Evolutionary conservation across 495 filamentous ascomycete species (phyloP), one percentile per base, ranked within the genome.

Genomic region (Penicillium macrosclerotiorum): DNA sequence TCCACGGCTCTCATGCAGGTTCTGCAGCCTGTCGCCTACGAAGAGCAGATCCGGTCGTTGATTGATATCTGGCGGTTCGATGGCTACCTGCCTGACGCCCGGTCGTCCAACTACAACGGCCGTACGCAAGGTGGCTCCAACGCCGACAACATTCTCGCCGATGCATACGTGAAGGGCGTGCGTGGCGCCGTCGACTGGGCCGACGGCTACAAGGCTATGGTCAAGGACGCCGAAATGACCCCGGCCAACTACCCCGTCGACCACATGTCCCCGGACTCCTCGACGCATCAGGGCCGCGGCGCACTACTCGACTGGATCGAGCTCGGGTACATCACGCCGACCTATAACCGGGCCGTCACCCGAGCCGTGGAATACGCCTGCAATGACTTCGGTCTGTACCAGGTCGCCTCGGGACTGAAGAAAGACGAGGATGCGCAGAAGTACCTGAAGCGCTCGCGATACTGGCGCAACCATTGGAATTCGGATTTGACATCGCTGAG

Each of bases 401-500:
- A 73, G 39, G 65, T 75, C 17, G 71, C 69, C 6, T 69, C 61
- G 12, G 84, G 85, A 0, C 58, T 86, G 2, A 74, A 69, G 5
- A 76, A 77, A 25, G 34, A 42, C 0, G 64, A 65, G 0, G 83
- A 87, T 41, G 69, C 74, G 5, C 22, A 63, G 5, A 85, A 77
- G 45, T 89, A 89, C 48, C 64, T 86, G 18, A 65, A 74, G 35
- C 77, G 86, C 2, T 84, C 81, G 0, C 72, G 75, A 5, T 82
- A 86, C 46, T 89, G 86, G 86, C 72, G 79, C 7, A 86, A 87
- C 55, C 84, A 87, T 49, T 90, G 83, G 82, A 82, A 86, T 58
- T 52, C 75, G 0, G 55, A 74, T 27, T 67, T 74, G 25, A 74
- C 68, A 0, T 76, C 78, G 0, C 62, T 77, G 2, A 73, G 71